Percentiles rank a stretch among this genome's conserved stretches.
phyloP scores from a whole-genome alignment of 345 rosid species.

The Luvunga scandens region DNA sequence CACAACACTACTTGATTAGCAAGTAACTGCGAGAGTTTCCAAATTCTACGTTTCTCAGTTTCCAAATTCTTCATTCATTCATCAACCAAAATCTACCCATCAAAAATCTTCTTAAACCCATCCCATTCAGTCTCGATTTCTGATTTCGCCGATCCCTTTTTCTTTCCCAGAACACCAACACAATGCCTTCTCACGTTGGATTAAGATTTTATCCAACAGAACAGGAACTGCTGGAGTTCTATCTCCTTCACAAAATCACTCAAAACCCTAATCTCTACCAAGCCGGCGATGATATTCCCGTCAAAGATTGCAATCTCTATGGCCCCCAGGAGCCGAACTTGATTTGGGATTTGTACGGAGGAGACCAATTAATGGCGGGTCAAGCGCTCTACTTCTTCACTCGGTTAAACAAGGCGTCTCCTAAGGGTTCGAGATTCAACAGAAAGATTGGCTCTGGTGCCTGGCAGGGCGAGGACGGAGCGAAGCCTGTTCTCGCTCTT shows the following conservation, averaged over 20 bases:
- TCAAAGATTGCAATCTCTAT: background rate
- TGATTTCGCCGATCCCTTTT: background rate
- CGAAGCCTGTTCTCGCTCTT: background rate
- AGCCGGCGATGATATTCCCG: background rate
- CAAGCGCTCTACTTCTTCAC: background rate
- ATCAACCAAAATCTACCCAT: too few relatives aligned
- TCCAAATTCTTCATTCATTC: too few relatives aligned
- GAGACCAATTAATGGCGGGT: background rate
- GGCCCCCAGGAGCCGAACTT: background rate
- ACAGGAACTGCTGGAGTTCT: background rate
- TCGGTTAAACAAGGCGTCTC: background rate
- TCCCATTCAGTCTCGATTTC: background rate
- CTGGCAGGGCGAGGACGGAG: background rate
- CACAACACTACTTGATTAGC: too few relatives aligned
- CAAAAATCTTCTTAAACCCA: too few relatives aligned
- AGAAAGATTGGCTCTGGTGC: background rate
- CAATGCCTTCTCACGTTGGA: background rate
- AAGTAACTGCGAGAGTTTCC: too few relatives aligned
- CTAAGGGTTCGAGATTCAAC: background rate
- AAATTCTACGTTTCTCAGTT: too few relatives aligned
- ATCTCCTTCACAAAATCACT: background rate
- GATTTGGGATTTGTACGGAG: background rate
- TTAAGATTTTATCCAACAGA: background rate
- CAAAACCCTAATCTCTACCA: background rate
- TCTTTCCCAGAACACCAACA: background rate